A percentile compares a stretch with the other conserved stretches of the same genome.
These are phyloP conservation scores for Candida boidinii DNA, from an alignment of 805 yeast species.

Conservation along the genomic window DNA sequence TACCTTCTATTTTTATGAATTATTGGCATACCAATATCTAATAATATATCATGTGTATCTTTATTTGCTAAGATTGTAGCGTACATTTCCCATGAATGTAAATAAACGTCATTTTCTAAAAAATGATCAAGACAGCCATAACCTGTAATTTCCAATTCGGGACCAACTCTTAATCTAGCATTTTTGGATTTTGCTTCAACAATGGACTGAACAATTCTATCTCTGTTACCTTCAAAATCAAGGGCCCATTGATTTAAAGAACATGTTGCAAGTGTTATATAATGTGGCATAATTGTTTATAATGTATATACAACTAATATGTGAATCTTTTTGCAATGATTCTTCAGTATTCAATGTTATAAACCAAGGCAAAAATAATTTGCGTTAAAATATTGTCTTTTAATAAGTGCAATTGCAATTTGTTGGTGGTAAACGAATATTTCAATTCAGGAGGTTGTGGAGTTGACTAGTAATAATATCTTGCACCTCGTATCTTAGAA, in stretches of 20 bases:
- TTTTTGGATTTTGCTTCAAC: constrained; percentile 63
- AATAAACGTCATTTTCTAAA: constrained; percentile 76
- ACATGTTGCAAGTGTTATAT: constrained; percentile 87
- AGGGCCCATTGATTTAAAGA: constrained; percentile 98
- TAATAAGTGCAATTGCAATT: no score
- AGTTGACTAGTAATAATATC: no score
- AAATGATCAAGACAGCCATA: constrained; percentile 93
- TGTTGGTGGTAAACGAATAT: no score
- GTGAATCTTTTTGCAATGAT: no score
- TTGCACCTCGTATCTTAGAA: no score
- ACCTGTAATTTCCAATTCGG: constrained; percentile 91
- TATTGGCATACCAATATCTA: constrained; percentile 95
- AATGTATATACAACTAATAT: no score
- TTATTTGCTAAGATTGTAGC: constrained; percentile 60
- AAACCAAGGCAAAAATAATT: no score
- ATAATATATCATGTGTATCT: constrained; percentile 66
- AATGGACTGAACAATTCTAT: constrained; percentile 80
- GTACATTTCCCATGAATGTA: constrained; percentile 94
- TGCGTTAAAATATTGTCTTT: no score
- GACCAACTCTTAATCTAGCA: constrained; percentile 88
- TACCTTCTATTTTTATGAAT: constrained; percentile 80
- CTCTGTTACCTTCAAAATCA: constrained; percentile 95
- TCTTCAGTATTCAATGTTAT: no score
- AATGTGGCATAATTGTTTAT: constrained; percentile 60
- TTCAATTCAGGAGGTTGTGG: no score